Evolutionary conservation across 805 yeast species (phyloP), one percentile per base, ranked within the genome.

Genomic region (Cyberlindnera lachancei): DNA sequence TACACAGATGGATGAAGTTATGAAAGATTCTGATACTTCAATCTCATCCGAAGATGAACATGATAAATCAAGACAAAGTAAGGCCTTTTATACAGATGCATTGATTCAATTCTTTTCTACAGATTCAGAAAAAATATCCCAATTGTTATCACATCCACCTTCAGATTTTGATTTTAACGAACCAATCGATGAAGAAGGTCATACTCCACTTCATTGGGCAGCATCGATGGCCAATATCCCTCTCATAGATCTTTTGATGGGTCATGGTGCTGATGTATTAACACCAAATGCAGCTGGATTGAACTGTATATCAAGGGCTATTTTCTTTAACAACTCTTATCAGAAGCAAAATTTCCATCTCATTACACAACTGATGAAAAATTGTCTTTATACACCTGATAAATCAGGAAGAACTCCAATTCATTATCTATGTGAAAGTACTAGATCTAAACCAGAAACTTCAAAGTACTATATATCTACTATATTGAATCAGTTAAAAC

Each of bases 121-220:
- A 20, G 50, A 53, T 12, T 36, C 55, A 2, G 51, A 50, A 12
- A 48, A 50, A 18, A 52, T 52, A 11, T 56, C 63, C 23, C 46
- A 52, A 24, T 46, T 43, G 42, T 61, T 69, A 32, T 50, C 77
- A 18, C 58, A 64, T 31, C 81, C 83, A 6, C 88, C 90, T 1
- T 58, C 63, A 23, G 72, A 74, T 45, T 73, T 79, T 36, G 70
- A 77, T 44, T 70, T 80, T 32, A 74, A 79, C 50, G 79, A 70
- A 37, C 67, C 79, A 3, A 75, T 83, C 15, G 94, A 83, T 47
- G 75, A 75, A 38, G 92, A 83, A 43, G 90, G 90, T 0, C 87
- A 83, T 48, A 77, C 88, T 0, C 73, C 87, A 1, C 63, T 83
- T 33, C 94, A 83, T 53, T 83, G 94, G 94, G 92, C 94, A 0